Evolutionary conservation across 2,329 filamentous ascomycete species (phyloP), one percentile per base, ranked within the genome.

Genomic region (Diaporthe longicolla): DNA sequence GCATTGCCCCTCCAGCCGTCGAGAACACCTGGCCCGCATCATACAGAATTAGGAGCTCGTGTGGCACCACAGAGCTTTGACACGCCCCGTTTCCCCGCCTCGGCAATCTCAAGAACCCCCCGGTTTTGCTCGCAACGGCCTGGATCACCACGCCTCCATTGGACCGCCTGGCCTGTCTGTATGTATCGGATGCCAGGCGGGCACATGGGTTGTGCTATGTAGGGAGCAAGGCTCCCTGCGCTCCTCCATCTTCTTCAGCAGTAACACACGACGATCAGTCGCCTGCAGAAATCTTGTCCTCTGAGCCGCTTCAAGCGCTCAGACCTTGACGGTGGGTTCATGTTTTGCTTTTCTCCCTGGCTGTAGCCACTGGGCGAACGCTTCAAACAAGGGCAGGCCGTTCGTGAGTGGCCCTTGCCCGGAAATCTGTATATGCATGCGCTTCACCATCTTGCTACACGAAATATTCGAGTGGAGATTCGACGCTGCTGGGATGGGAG

Each of bases 231-330:
- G 29, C 29, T 24, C 17, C 21, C 43, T 66, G 61, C 61, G 45
- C 45, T 24, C 32, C 35, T 21, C 24, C 29, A 40, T 24, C 45
- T 66, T 66, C 63, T 52, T 52, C 63, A 66, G 63, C 63, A 66
- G 32, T 52, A 32, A 35, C 63, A 52, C 29, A 8, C 45, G 63
- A 21, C 63, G 21, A 66, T 52, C 61, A 35, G 45, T 66, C 61
- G 29, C 26, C 29, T 66, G 61, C 61, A 52, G 61, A 37, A 50
- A 37, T 37, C 61, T 24, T 21, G 21, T 11, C 21, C 19, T 52
- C 61, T 24, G 32, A 66, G 43, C 61, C 61, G 61, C 61, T 43
- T 24, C 61, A 50, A 32, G 61, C 61, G 61, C 61, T 66, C 61
- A 66, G 61, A 65, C 43, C 43, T 37, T 35, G 61, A 35, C 15